Evolutionary conservation across 805 yeast species (phyloP), one percentile per base, ranked within the genome.

Genomic region (Metschnikowia orientalis): DNA sequence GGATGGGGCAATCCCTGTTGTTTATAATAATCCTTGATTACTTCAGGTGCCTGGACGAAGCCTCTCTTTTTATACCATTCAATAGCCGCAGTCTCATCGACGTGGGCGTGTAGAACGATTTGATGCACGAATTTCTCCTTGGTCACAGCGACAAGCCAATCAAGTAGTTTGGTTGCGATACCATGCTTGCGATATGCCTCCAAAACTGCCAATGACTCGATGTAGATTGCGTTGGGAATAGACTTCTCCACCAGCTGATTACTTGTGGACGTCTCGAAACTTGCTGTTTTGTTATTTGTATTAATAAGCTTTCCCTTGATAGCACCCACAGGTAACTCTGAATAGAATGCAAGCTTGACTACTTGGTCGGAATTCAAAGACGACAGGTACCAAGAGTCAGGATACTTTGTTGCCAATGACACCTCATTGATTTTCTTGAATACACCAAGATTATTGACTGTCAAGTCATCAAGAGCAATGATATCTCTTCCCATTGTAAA

Each of bases 261-360:
- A 9, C 47, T 44, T 23, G 46, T 51, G 10, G 55, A 43, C 10
- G 23, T 25, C 24, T 54, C 58, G 23, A 47, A 53, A n/a, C 45
- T 42, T 17, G 55, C 43, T 4, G 65, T 47, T n/a, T 61, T 64
- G 28, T 67, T 63, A 9, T 61, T 47, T 13, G 74, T 63, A 36
- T 69, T 67, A 33, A 71, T 59, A 6, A 67, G 57, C 44, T 64
- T 68, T 35, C 82, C 80, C 40, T 79, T 77, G 30, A 87, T 61
- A 4, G 78, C 81, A 10, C 92, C 95, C 4, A 87, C 90, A 6
- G 95, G 87, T 5, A 83, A 73, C 49, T 82, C 95, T 30, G 81
- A 73, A 56, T 69, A 81, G 57, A 67, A 83, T 0, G 81, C 83
- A 35, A 78, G 59, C 49, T 79, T 70, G 20, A 71, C 69, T 20